Conservation (phyloP, 2,329 filamentous ascomycete species). For the Diaporthe sp. region DNA sequence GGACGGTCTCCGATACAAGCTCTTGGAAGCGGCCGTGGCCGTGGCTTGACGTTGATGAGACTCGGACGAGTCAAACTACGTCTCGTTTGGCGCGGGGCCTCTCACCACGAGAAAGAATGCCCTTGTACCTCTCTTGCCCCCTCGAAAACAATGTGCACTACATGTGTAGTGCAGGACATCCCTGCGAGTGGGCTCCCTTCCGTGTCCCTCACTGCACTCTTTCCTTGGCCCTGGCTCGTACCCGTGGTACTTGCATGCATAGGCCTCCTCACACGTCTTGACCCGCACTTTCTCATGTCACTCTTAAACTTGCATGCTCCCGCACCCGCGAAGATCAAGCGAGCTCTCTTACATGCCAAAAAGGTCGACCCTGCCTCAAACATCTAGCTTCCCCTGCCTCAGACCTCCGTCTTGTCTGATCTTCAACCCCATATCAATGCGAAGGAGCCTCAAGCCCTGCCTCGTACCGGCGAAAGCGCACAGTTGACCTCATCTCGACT, state of each 20-base stretch:
- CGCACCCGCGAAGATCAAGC: constrained; percentile 54
- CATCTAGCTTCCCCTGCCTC: constrained; percentile 44
- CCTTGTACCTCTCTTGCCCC: constrained; percentile 26
- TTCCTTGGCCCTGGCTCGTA: constrained; percentile 45
- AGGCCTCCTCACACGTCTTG: constrained; percentile 37
- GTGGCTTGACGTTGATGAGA: constrained; percentile 36
- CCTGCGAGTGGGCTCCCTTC: constrained; percentile 19
- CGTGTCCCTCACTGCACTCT: constrained; percentile 19
- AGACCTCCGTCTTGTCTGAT: constrained; percentile 52
- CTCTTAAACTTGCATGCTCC: constrained; percentile 60
- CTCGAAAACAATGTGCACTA: constrained; percentile 24
- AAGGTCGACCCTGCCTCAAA: constrained; percentile 53
- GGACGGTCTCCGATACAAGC: not conserved
- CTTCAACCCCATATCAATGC: constrained; percentile 51
- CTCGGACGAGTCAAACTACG: constrained; percentile 30
- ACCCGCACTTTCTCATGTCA: constrained; percentile 51
- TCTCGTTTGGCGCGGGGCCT: constrained; percentile 39
- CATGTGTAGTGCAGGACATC: constrained; percentile 16
- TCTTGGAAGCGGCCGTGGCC: constrained; percentile 19
- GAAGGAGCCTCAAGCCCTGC: constrained; percentile 45
- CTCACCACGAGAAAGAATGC: constrained; percentile 3
- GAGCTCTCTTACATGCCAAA: constrained; percentile 51
- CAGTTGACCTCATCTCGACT: constrained; percentile 39
- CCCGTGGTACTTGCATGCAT: constrained; percentile 42
- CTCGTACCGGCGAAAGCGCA: constrained; percentile 39